Evolutionary conservation across 257 asterid genomes (phyloP), one percentile per base, ranked within the genome.

Genomic region (Solanum paucissectum): DNA sequence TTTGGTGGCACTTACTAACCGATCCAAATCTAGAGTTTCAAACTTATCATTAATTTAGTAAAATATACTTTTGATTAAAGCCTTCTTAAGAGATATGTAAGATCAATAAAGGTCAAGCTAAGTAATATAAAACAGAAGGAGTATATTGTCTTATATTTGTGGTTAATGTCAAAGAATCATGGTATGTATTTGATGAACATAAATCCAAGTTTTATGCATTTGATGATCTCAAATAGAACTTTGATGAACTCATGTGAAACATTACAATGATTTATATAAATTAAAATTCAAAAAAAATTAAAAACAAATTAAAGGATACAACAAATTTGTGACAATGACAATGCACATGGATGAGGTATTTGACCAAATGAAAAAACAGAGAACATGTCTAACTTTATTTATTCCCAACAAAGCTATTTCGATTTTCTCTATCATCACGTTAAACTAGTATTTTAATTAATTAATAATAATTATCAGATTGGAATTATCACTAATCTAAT

Each of bases 341-440:
- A 23, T 16, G 95, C 91, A 93, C 94, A 72, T 94, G 95, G 95
- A 87, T 91, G 94, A 91, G 82, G 95, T 86, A 87, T 87, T 86
- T 84, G n/a, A 72, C 13, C 23, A 87, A 46, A 81, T 58, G 27
- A 87, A 90, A 91, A 90, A 90, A 52, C 86, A 76, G 37, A 71
- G 89, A 87, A 87, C 40, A 84, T 84, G 69, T 86, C 33, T 36
- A 74, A 36, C 81, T 91, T 83, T 38, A 71, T 90, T 68, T 77
- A 74, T 86, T 38, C 90, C 92, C 93, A 92, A 90, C 95, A 90
- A 79, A 58, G 46, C 88, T 82, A 87, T 83, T 88, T 88, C 36
- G 32, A 83, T 75, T 73, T 68, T 79, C 46, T 37, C 5, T 25
- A 33, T 29, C 32, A 44, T 42, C 33, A 76, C 4, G n/a, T 36